Percentiles rank a stretch among this genome's conserved stretches.
These are phyloP conservation scores for Arachnomyces sp. DNA, from an alignment of 2,329 filamentous ascomycete genomes.

Conservation along the genomic window DNA sequence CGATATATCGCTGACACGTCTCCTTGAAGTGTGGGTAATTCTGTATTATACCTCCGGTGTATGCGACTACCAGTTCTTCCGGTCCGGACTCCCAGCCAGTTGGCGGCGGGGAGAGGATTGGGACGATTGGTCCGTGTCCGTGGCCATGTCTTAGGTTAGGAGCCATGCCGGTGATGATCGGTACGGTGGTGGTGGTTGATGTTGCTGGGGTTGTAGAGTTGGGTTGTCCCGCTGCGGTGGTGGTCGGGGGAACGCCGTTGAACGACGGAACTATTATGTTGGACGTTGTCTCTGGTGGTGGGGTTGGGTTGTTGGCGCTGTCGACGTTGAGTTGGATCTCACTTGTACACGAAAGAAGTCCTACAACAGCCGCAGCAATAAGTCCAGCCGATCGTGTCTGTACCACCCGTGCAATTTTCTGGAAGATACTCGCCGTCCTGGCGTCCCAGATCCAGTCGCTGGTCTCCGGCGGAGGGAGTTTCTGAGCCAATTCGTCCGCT, in stretches of 20 bases:
- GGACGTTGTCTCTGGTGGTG: conserved; percentile 21
- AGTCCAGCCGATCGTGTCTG: conserved; percentile 66
- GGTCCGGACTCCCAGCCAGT: conserved; percentile 36
- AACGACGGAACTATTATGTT: conserved; percentile 12
- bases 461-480: conserved; percentile 44
- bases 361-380: conserved; percentile 64
- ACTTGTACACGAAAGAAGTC: conserved; percentile 59
- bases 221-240: too few species aligned
- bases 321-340: conserved; percentile 50
- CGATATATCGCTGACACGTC: conserved; percentile 60
- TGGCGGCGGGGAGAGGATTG: conserved; percentile 20
- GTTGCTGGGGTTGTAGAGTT: background rate
- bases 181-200: background rate
- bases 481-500: conserved; percentile 42
- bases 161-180: background rate
- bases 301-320: conserved; percentile 28
- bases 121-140: background rate
- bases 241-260: conserved; percentile 10
- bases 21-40: conserved; percentile 63
- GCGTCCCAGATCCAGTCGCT: conserved; percentile 56
- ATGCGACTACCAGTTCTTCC: conserved; percentile 64
- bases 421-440: conserved; percentile 52
- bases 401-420: conserved; percentile 61
- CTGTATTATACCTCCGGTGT: conserved; percentile 67
- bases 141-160: background rate